Conservation (phyloP, 169 alveolate genomes). For the Plasmodium fragile region DNA sequence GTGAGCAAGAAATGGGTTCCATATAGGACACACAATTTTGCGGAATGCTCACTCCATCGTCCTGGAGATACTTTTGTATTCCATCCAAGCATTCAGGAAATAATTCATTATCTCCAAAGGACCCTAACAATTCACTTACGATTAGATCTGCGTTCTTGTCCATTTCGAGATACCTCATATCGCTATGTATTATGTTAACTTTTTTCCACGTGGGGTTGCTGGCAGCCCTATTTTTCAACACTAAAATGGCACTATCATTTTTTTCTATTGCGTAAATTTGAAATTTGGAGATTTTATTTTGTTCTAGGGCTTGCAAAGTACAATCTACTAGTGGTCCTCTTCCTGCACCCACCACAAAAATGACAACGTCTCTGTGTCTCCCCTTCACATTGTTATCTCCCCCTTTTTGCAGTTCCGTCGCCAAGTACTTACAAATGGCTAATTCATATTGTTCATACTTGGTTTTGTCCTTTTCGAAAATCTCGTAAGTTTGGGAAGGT, state of each 20-base stretch:
- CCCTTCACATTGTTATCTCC: background rate
- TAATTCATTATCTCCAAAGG: slow-evolving; percentile 87
- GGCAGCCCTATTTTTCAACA: slow-evolving; percentile 69
- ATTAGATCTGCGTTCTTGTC: slow-evolving; percentile 80
- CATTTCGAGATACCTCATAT: slow-evolving; percentile 80
- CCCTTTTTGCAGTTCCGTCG: slow-evolving; percentile 11
- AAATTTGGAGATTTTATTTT: slow-evolving; percentile 57
- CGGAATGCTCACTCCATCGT: slow-evolving; percentile 80
- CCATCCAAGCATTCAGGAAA: slow-evolving; percentile 88
- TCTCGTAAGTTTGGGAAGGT: slow-evolving; percentile 81
- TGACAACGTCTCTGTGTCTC: slow-evolving; percentile 8
- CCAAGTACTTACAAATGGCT: slow-evolving; percentile 78
- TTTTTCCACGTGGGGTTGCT: slow-evolving; percentile 77
- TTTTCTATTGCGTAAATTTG: slow-evolving; percentile 83
- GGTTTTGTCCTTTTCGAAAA: slow-evolving; percentile 80
- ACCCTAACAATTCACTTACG: slow-evolving; percentile 85
- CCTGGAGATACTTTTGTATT: slow-evolving; percentile 76
- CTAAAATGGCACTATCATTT: slow-evolving; percentile 82
- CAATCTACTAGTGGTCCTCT: slow-evolving; percentile 87
- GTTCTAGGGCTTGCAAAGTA: slow-evolving; percentile 76
- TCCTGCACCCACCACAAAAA: slow-evolving; percentile 87
- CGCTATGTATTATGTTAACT: slow-evolving; percentile 81
- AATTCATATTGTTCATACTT: slow-evolving; percentile 81
- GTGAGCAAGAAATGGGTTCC: slow-evolving; percentile 85
- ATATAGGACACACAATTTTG: slow-evolving; percentile 78